Evolutionary conservation across 208 protist genomes (phyloP).

Genomic region (Leishmania gerbilli): DNA sequence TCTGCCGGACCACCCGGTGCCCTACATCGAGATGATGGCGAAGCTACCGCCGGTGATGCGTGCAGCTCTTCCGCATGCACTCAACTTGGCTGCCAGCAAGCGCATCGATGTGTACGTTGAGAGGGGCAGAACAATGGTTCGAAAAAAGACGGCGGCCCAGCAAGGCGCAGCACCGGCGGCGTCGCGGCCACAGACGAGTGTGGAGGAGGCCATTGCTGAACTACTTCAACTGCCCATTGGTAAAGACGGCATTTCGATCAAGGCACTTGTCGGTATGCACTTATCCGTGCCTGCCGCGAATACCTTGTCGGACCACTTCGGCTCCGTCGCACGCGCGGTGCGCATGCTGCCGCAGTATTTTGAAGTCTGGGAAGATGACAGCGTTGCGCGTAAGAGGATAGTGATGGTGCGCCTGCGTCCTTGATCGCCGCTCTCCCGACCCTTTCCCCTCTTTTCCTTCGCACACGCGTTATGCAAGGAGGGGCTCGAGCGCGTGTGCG

Average conservation of each 20-base stretch:
- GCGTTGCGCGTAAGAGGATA: neutral
- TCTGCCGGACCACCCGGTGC: slow-evolving; percentile 56
- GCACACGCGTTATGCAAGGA: neutral
- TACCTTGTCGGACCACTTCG: slow-evolving; percentile 62
- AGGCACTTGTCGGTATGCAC: slow-evolving; percentile 48
- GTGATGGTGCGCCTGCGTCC: slow-evolving; percentile 7
- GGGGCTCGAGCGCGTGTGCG: neutral
- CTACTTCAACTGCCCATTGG: slow-evolving; percentile 62
- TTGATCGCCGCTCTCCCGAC: neutral
- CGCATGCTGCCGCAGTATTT: slow-evolving; percentile 81
- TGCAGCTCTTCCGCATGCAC: slow-evolving; percentile 49
- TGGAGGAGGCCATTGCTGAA: slow-evolving; percentile 76
- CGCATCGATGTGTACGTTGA: slow-evolving; percentile 39
- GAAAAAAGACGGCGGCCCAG: slow-evolving; percentile 28
- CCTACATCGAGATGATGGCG: slow-evolving; percentile 27
- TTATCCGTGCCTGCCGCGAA: slow-evolving; percentile 34
- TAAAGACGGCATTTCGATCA: slow-evolving; percentile 49
- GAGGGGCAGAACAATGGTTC: slow-evolving; percentile 42
- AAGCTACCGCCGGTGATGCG: slow-evolving; percentile 70
- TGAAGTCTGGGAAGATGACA: neutral
- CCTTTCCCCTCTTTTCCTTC: neutral
- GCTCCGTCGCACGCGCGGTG: slow-evolving; percentile 44
- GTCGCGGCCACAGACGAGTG: slow-evolving; percentile 29
- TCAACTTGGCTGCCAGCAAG: slow-evolving; percentile 51
- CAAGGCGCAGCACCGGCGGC: neutral